Evolutionary conservation across 2,329 filamentous ascomycete species (phyloP), one percentile per base, ranked within the genome.

Genomic region (Remersonia thermophila): DNA sequence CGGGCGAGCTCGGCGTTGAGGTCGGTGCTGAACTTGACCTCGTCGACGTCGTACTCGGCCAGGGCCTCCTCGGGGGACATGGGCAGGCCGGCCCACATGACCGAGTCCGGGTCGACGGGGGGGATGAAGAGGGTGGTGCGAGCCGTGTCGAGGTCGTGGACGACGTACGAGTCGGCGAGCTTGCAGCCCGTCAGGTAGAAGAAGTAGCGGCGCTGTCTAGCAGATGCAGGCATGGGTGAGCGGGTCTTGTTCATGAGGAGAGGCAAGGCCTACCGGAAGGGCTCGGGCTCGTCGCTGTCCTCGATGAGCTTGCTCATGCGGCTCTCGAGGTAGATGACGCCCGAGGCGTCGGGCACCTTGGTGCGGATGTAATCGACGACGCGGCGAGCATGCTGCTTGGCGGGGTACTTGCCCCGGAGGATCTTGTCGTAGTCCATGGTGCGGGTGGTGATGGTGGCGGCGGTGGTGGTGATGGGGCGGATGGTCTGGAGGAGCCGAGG

Each of bases 81-180:
- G 0, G 89, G 91, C 12, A 96, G 70, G 10, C 91, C 91, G 18
- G 81, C 83, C 89, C 89, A 98, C 53, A 96, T 84, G 40, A 96
- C 86, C 37, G 77, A 78, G 30, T 91, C 83, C n/a, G 84, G 73
- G 49, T 94, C 78, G 50, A 87, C 73, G 12, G 86, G 83, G 2
- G 91, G 89, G 50, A 98, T 89, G 63, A 87, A 98, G 33, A 98
- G 75, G 3, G 80, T 93, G 28, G 87, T 73, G 49, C 77, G 75
- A 46, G 77, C 71, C 32, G 73, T 69, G 31, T 71, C 65, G 39
- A 93, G 79, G 46, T 94, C 80, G 65, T 95, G 94, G 38, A 80
- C 71, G 41, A 85, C 72, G 55, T 79, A 78, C 51, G 80, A 80
- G 58, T 95, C 86, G 40, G 87, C 73, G 20, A 93, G 69, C 43